phyloP scores from a whole-genome alignment of 1,139 yeast species.

The Kodamaea plutei region DNA sequence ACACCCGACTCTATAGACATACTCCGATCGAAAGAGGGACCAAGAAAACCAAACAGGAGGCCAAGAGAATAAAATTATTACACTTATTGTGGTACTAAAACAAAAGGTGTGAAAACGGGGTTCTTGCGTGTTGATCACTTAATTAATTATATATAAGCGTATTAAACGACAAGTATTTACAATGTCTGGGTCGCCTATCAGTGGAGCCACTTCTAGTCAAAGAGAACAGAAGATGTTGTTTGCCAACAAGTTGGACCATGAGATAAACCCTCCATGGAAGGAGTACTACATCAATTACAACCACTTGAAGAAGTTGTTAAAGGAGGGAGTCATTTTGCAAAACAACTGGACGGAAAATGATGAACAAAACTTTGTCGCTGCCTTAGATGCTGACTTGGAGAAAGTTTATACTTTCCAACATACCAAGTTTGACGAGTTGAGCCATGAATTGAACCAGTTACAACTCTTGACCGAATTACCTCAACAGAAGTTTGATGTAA shows the following conservation, averaged over 20 bases:
- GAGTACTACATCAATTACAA: conserved; percentile 78
- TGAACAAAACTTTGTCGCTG: conserved; percentile 75
- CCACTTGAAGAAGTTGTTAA: conserved; percentile 70
- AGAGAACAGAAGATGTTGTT: conserved; percentile 58
- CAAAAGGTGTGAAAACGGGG: too few relatives aligned
- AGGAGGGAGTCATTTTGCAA: conserved; percentile 64
- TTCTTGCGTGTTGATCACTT: too few relatives aligned
- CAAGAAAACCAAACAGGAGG: too few relatives aligned
- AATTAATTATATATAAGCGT: too few relatives aligned
- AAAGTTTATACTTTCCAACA: conserved; percentile 89
- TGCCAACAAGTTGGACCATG: conserved; percentile 77
- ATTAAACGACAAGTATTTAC: too few relatives aligned
- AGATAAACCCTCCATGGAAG: conserved; percentile 87
- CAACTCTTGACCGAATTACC: conserved; percentile 45
- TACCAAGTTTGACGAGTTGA: conserved; percentile 64
- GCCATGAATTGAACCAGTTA: conserved; percentile 57
- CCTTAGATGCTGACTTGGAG: conserved; percentile 81
- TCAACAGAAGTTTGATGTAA: conserved; percentile 48
- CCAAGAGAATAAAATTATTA: too few relatives aligned
- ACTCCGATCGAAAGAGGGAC: too few relatives aligned
- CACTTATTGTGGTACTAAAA: too few relatives aligned
- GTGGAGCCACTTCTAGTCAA: too few relatives aligned
- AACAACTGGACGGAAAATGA: conserved; percentile 44
- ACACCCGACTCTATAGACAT: too few relatives aligned
- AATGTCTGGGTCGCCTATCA: too few relatives aligned